Evolutionary conservation across 495 filamentous ascomycete species (phyloP).

Genomic region (Trichoderma asperelloides): DNA sequence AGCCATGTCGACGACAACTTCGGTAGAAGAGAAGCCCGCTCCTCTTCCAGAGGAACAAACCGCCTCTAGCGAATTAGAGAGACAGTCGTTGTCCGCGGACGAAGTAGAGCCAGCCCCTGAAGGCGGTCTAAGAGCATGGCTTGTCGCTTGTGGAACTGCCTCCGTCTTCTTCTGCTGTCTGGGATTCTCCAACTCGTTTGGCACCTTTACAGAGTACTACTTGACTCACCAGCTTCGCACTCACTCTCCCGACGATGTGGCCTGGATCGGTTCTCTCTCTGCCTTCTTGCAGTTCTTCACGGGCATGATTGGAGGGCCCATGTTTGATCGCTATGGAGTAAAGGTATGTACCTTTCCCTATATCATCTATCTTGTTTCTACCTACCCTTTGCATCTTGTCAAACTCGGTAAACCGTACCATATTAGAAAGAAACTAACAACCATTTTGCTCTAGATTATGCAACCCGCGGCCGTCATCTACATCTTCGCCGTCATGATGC

Average conservation of each 20-base stretch:
- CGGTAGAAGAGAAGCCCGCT: background rate
- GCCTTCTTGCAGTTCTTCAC: constrained; percentile 39
- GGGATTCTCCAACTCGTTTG: constrained; percentile 56
- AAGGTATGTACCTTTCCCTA: constrained; percentile 27
- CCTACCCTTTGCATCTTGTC: background rate
- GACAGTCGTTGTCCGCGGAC: background rate
- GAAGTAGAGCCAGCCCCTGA: constrained; percentile 17
- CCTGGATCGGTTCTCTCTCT: constrained; percentile 52
- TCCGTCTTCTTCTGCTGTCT: constrained; percentile 43
- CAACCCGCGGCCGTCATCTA: constrained; percentile 28
- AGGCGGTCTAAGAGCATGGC: constrained; percentile 28
- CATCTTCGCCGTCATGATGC: constrained; percentile 45
- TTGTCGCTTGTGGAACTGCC: constrained; percentile 20
- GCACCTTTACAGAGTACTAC: constrained; percentile 56
- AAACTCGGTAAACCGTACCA: background rate
- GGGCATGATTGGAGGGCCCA: constrained; percentile 37
- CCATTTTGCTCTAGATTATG: constrained; percentile 27
- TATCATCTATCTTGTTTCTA: background rate
- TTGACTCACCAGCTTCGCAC: constrained; percentile 36
- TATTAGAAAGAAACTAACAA: constrained; percentile 33
- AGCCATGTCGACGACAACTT: background rate
- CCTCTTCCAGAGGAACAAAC: background rate
- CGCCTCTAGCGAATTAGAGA: background rate
- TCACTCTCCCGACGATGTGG: constrained; percentile 40
- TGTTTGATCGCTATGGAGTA: constrained; percentile 44